Percentiles rank a stretch among this genome's conserved stretches.
phyloP scores from a whole-genome alignment of 768 basidiomycete species.

The Collybia sordida region DNA sequence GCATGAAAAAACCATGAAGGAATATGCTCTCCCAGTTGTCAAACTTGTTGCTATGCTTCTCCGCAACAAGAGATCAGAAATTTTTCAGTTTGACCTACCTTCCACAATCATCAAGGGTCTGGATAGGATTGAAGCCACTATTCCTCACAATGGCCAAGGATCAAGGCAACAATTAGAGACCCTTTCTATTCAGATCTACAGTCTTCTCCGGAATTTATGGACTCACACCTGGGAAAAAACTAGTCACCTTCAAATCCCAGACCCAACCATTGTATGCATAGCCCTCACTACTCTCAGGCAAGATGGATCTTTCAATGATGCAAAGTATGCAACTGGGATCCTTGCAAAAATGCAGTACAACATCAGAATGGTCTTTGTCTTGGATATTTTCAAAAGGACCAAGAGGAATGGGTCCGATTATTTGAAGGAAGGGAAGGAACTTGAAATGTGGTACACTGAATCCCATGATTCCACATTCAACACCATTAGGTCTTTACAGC shows the following conservation, averaged over 20 bases:
- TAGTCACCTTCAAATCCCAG: not conserved
- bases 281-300: constrained; percentile 3
- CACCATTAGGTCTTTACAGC: constrained; percentile 14
- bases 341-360: constrained; percentile 9
- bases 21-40: constrained; percentile 12
- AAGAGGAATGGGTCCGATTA: not conserved
- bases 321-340: constrained; percentile 6
- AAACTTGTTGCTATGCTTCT: constrained; percentile 13
- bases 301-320: not conserved
- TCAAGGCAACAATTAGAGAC: no score
- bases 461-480: constrained; percentile 17
- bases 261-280: constrained; percentile 16
- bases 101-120: not conserved
- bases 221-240: constrained; percentile 3
- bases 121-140: not conserved
- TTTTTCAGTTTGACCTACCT: not conserved
- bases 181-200: not conserved
- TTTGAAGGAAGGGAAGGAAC: not conserved
- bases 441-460: constrained; percentile 7
- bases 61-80: not conserved
- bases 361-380: constrained; percentile 4
- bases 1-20: constrained; percentile 3
- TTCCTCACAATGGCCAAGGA: no score
- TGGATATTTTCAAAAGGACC: constrained; percentile 2
- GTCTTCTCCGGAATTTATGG: constrained; percentile 9